Percentiles rank a stretch among this genome's conserved stretches.
Evolutionary conservation across 495 filamentous ascomycete genomes (phyloP).

Genomic region (Chaetomium tenue): DNA sequence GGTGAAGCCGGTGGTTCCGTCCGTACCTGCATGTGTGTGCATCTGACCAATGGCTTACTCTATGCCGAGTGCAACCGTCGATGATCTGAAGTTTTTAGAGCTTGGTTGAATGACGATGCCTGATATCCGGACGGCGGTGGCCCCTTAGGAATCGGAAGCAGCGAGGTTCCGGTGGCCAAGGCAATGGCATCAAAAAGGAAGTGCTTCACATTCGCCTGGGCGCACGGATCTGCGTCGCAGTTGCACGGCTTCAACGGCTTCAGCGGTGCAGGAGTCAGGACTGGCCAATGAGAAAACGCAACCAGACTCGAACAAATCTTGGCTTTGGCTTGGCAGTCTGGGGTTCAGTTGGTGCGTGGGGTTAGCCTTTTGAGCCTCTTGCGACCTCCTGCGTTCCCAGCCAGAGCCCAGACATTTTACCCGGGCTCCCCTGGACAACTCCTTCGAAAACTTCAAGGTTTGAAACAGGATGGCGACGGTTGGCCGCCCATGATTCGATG

Average conservation of each 20-base stretch:
- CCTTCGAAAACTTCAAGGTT: conserved; percentile 10
- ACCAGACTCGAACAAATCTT: background rate
- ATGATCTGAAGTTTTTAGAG: background rate
- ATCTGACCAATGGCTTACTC: background rate
- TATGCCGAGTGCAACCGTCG: background rate
- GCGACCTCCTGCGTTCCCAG: background rate
- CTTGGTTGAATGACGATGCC: background rate
- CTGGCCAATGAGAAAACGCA: conserved; percentile 3
- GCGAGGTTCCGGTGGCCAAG: conserved; percentile 17
- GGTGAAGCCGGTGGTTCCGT: background rate
- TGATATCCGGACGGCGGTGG: background rate
- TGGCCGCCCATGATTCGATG: background rate
- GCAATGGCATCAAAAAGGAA: conserved; percentile 23
- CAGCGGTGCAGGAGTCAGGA: background rate
- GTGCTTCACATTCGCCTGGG: conserved; percentile 25
- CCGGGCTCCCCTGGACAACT: conserved; percentile 7
- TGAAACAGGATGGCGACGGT: conserved; percentile 14
- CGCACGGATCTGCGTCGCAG: conserved; percentile 18
- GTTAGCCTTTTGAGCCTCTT: conserved; percentile 29
- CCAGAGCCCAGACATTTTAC: conserved; percentile 13
- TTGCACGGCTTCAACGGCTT: conserved; percentile 21
- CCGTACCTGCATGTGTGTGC: background rate
- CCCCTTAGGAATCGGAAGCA: conserved; percentile 18
- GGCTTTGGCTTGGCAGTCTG: conserved; percentile 18
- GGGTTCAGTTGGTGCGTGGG: background rate